Conservation (phyloP, 1,139 yeast genomes). For the Candida tetrigidarum region DNA sequence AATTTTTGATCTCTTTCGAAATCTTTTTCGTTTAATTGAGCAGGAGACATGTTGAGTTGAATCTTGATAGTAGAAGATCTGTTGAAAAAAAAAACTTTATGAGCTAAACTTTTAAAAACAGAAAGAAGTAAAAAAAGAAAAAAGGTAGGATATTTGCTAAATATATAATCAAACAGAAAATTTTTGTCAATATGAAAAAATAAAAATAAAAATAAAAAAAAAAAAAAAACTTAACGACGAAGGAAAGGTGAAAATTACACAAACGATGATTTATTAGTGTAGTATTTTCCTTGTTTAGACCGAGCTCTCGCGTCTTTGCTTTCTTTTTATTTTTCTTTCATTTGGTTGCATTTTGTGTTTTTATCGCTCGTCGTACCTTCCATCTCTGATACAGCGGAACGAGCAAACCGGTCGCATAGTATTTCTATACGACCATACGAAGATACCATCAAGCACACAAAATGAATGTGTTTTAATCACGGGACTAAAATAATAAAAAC, state of each 20-base stretch:
- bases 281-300: background rate
- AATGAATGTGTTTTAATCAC: too few relatives aligned
- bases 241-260: background rate
- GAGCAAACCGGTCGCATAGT: background rate
- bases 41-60: conserved; percentile 19
- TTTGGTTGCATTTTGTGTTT: background rate
- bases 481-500: background rate
- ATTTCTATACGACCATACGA: background rate
- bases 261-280: background rate
- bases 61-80: conserved; percentile 6
- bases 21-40: conserved; percentile 34
- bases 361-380: background rate
- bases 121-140: conserved; percentile 1
- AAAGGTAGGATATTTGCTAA: background rate
- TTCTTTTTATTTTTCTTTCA: too few relatives aligned
- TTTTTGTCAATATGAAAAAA: background rate
- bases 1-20: conserved; percentile 61
- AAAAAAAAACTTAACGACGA: background rate
- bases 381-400: background rate
- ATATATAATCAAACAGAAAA: background rate
- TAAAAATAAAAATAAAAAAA: too few relatives aligned
- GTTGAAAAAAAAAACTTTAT: conserved; percentile 2
- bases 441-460: too few relatives aligned
- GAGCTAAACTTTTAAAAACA: too few relatives aligned
- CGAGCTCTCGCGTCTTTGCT: background rate